Percentiles rank a stretch among this genome's conserved stretches.
Evolutionary conservation across 768 basidiomycete species (phyloP).

Genomic region (Holtermannia corniformis): DNA sequence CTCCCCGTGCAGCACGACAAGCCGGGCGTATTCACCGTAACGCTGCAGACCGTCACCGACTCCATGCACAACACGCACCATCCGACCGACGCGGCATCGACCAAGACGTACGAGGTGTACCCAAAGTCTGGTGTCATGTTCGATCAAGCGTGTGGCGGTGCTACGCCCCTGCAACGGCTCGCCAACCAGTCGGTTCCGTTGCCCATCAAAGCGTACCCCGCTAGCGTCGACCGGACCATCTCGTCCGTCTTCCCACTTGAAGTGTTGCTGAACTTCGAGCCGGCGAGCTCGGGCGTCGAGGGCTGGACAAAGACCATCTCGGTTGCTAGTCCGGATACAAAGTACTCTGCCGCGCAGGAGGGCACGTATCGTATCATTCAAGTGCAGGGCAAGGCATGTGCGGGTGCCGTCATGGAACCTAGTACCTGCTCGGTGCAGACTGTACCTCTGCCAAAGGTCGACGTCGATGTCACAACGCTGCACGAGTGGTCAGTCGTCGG

Average conservation of each 20-base stretch:
- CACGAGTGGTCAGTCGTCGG: conserved; percentile 64
- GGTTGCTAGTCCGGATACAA: conserved; percentile 42
- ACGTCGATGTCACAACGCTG: conserved; percentile 79
- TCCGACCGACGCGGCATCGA: conserved; percentile 22
- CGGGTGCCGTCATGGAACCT: conserved; percentile 73
- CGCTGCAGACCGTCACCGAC: conserved; percentile 62
- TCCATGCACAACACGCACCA: conserved; percentile 65
- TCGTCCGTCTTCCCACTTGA: conserved; percentile 41
- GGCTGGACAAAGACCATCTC: conserved; percentile 59
- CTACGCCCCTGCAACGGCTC: conserved; percentile 56
- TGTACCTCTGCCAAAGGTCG: conserved; percentile 61
- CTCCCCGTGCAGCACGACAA: conserved; percentile 22
- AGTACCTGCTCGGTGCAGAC: conserved; percentile 59
- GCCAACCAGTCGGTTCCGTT: conserved; percentile 56
- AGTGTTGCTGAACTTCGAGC: conserved; percentile 57
- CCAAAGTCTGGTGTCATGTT: not conserved
- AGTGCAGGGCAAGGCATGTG: conserved; percentile 67
- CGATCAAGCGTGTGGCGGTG: conserved; percentile 21
- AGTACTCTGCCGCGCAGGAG: conserved; percentile 43
- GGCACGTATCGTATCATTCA: conserved; percentile 68
- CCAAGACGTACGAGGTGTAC: conserved; percentile 44
- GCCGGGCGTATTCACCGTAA: conserved; percentile 52
- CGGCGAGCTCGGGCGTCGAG: conserved; percentile 44
- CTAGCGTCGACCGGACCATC: conserved; percentile 55
- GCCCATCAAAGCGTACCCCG: conserved; percentile 49